Conservation (phyloP, 2,329 filamentous ascomycete species). For the Ceratocystis cacaofunesta region DNA sequence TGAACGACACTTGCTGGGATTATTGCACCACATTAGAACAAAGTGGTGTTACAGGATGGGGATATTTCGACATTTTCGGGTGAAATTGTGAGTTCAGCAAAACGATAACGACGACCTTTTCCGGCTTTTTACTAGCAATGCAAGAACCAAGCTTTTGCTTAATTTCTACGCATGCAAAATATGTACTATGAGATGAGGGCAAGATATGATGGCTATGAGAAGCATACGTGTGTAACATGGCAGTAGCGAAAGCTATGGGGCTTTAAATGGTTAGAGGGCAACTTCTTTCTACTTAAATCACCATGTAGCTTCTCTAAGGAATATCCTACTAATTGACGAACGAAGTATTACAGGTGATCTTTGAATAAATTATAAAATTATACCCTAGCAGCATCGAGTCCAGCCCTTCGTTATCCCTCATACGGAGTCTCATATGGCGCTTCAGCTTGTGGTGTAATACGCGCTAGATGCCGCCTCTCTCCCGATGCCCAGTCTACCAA, state of each 20-base stretch:
- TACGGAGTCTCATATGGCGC: constrained; percentile 30
- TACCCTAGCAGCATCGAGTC: not conserved
- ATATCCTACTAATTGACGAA: not conserved
- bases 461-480: constrained; percentile 61
- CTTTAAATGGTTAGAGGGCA: not conserved
- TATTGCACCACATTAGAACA: constrained; percentile 4
- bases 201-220: too few relatives aligned
- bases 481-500: constrained; percentile 71
- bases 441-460: constrained; percentile 74
- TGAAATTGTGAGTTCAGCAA: not conserved
- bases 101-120: not conserved
- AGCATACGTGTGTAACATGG: not conserved
- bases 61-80: not conserved
- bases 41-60: not conserved
- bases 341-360: not conserved
- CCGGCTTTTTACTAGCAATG: not conserved
- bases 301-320: not conserved
- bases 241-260: not conserved
- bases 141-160: not conserved
- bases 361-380: not conserved
- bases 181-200: too few relatives aligned
- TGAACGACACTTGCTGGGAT: constrained; percentile 2
- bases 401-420: constrained; percentile 8
- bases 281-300: not conserved
- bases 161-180: not conserved